A percentile compares a stretch with the other conserved stretches of the same genome.
Conservation (phyloP, 2,329 filamentous ascomycete genomes). For the Diaporthe amygdali region DNA sequence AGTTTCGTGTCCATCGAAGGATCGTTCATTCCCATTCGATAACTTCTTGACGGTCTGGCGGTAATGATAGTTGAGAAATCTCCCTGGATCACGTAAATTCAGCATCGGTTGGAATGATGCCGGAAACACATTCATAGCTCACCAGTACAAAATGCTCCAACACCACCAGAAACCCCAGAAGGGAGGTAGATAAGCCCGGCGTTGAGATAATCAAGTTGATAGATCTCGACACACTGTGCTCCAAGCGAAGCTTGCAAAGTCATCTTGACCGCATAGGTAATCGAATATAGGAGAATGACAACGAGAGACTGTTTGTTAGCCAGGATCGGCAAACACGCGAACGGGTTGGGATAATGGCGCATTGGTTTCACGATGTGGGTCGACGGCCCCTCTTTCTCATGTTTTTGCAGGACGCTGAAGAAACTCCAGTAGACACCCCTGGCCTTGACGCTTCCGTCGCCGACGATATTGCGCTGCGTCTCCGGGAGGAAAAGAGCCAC, state of each 20-base stretch:
- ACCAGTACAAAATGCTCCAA: not conserved
- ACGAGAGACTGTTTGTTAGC: not conserved
- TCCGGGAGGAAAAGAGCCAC: slow-evolving; percentile 34
- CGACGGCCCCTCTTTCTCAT: not conserved
- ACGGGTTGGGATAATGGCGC: slow-evolving; percentile 25
- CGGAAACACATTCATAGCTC: no score
- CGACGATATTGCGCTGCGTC: slow-evolving; percentile 38
- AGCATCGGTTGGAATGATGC: no score
- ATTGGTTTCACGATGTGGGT: not conserved
- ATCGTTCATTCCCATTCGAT: not conserved
- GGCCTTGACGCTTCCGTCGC: slow-evolving; percentile 31
- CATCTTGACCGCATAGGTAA: not conserved
- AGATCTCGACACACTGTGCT: not conserved
- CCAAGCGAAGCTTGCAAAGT: not conserved
- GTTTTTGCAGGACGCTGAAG: not conserved
- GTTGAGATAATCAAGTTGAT: not conserved
- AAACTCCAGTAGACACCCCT: slow-evolving; percentile 9
- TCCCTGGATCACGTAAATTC: not conserved
- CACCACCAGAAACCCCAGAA: not conserved
- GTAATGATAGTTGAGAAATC: not conserved
- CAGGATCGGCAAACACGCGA: slow-evolving; percentile 27
- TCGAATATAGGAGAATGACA: not conserved
- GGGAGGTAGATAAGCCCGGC: not conserved
- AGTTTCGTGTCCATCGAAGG: not conserved
- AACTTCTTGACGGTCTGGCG: not conserved